phyloP scores from a whole-genome alignment of 2,329 filamentous ascomycete genomes.

The Xylariaceae sp. region DNA sequence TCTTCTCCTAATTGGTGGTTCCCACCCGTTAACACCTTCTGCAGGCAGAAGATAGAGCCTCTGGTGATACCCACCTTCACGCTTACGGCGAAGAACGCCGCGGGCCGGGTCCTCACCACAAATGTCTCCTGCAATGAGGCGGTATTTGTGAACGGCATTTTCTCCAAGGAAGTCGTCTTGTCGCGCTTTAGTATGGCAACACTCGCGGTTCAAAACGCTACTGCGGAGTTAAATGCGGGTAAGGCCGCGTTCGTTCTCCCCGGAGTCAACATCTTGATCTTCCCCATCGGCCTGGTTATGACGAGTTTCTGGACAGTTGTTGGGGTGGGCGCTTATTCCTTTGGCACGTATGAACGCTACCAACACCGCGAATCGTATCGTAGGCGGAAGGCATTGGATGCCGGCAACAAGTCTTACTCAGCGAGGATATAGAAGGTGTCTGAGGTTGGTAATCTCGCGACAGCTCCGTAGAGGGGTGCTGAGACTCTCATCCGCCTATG shows the following conservation, averaged over 20 bases:
- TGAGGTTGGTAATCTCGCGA: too few relatives aligned
- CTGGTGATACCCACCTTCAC: slow-evolving; percentile 66
- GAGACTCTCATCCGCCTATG: neutral
- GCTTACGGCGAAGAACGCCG: slow-evolving; percentile 53
- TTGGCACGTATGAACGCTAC: slow-evolving; percentile 63
- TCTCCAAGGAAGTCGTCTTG: slow-evolving; percentile 54
- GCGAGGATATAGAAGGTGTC: slow-evolving; percentile 18
- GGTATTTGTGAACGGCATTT: slow-evolving; percentile 66
- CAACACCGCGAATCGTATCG: slow-evolving; percentile 62
- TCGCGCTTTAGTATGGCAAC: slow-evolving; percentile 48
- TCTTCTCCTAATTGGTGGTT: neutral
- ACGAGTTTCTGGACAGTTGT: slow-evolving; percentile 58
- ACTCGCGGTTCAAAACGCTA: slow-evolving; percentile 46
- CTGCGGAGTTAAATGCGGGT: slow-evolving; percentile 44
- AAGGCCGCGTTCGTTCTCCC: slow-evolving; percentile 65
- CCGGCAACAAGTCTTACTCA: slow-evolving; percentile 31
- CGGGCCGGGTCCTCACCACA: slow-evolving; percentile 53
- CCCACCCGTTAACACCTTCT: slow-evolving; percentile 2
- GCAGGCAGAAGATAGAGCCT: slow-evolving; percentile 55
- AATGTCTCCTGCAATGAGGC: slow-evolving; percentile 67
- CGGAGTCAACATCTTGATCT: slow-evolving; percentile 63
- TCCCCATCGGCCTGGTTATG: slow-evolving; percentile 66
- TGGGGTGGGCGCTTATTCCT: slow-evolving; percentile 54
- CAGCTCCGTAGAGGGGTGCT: too few relatives aligned
- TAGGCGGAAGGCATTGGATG: slow-evolving; percentile 43